Base-by-base conservation (phyloP, 2,329 filamentous ascomycete genomes). In the Dactylonectria estremocensis region DNA sequence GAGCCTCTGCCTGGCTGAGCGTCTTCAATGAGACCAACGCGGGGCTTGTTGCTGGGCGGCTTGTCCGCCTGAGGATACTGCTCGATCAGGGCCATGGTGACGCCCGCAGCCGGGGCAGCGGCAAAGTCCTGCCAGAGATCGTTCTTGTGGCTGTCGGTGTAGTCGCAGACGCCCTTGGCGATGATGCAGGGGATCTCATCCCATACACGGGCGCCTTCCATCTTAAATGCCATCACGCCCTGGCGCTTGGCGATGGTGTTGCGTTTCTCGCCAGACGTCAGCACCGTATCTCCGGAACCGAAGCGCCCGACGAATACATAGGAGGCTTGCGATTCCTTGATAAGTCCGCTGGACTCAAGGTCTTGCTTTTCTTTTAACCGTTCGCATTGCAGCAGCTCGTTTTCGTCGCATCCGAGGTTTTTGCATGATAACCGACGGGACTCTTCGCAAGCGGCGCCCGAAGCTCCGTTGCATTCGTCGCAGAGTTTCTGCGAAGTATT, bases 201-300 rank as follows among this genome's bases (percentile, higher is more conserved):
- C 72, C 74, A 79, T 1, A 76, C 63, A 0, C 79, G 78, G 2
- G 77, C 77, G 1, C 77, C 74, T 58, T 80, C 79, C 78, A 79
- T 80, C 67, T 81, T 79, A 43, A 80, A 80, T 0, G 67, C 78
- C 16, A 81, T 73, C 2, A 79, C 59, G 3, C 52, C 46, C 0
- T 72, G 58, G 43, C 65, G 14, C n/a, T 64, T 45, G 5, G 80
- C 76, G 28, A 83, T 70, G 0, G 22, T 14, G 53, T 85, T 82
- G n/a, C 83, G 77, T 14, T 78, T 67, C 9, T 72, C 57, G 2
- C 77, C 80, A 6, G 66, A 70, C 13, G 81, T 83, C 66, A 85
- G 80, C 1, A 85, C 80, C 3, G 73, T 74, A 55, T 84, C 78
- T 11, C 77, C 81, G 1, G 81, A 83, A 5, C 76, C 83, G 3